phyloP scores from a whole-genome alignment of 1,284 basidiomycete genomes.

The Pterulicium gracile region DNA sequence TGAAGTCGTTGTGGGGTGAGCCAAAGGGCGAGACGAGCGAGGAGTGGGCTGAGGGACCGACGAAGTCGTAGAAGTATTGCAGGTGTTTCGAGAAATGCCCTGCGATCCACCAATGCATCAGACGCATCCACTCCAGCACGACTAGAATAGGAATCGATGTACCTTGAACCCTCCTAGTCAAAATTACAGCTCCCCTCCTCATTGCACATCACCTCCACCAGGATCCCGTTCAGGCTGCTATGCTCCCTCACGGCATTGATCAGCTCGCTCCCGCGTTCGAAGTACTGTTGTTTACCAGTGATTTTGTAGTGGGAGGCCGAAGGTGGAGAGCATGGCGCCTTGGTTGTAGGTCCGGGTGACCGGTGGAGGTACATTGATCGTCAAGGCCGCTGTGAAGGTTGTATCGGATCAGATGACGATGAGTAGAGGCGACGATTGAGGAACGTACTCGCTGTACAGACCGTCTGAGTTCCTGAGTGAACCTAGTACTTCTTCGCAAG shows the following conservation, averaged over 20 bases:
- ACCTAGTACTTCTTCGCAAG: too few species aligned
- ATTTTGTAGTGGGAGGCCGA: background rate
- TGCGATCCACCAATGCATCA: background rate
- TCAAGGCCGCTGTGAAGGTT: background rate
- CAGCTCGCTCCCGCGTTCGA: background rate
- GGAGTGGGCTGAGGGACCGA: background rate
- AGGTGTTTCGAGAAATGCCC: background rate
- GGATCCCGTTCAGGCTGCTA: background rate
- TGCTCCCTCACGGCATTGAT: background rate
- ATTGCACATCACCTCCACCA: background rate
- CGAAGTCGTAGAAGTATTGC: background rate
- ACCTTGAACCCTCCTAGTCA: background rate
- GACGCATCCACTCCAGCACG: background rate
- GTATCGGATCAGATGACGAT: background rate
- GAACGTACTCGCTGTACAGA: background rate
- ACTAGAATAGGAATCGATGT: constrained; percentile 5
- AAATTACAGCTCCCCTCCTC: background rate
- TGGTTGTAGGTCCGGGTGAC: background rate
- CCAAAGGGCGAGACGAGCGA: background rate
- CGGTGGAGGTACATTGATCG: background rate
- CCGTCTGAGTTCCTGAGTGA: background rate
- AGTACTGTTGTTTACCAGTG: background rate
- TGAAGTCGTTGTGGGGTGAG: background rate
- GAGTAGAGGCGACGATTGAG: background rate
- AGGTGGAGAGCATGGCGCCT: background rate